These are phyloP conservation scores for Claviceps africana DNA, from an alignment of 2,329 filamentous ascomycete species.

Conservation along the genomic window DNA sequence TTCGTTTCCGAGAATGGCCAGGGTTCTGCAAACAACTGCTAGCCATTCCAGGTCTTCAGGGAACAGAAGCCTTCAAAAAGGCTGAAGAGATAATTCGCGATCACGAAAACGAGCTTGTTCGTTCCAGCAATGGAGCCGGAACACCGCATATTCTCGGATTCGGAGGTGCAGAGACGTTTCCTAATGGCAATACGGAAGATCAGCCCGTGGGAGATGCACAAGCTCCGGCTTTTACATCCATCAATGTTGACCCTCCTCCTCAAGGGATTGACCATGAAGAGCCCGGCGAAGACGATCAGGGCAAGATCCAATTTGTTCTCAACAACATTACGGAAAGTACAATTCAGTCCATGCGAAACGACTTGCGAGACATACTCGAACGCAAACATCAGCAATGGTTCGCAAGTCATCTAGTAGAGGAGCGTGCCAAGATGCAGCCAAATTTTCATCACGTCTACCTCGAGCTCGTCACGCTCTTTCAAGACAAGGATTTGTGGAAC, in stretches of 20 bases:
- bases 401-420: slow-evolving; percentile 83
- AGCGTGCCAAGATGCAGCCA: slow-evolving; percentile 91
- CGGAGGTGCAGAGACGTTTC: slow-evolving; percentile 32
- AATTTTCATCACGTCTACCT: slow-evolving; percentile 94
- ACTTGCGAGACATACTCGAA: slow-evolving; percentile 66
- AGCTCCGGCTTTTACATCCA: slow-evolving; percentile 59
- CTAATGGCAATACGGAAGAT: slow-evolving; percentile 61
- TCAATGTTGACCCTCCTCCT: slow-evolving; percentile 60
- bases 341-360: slow-evolving; percentile 66
- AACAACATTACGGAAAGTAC: slow-evolving; percentile 95
- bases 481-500: slow-evolving; percentile 64
- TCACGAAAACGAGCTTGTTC: slow-evolving; percentile 45
- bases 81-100: slow-evolving; percentile 68
- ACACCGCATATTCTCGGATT: slow-evolving; percentile 22
- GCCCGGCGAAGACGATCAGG: slow-evolving; percentile 71
- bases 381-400: slow-evolving; percentile 91
- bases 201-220: slow-evolving; percentile 42
- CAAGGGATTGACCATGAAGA: slow-evolving; percentile 58
- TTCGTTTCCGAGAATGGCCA: slow-evolving; percentile 84
- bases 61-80: slow-evolving; percentile 71
- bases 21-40: slow-evolving; percentile 78
- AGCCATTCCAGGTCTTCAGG: slow-evolving; percentile 66
- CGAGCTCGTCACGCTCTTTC: slow-evolving; percentile 71
- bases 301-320: slow-evolving; percentile 86
- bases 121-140: slow-evolving; percentile 38